These are phyloP conservation scores for Chlamydomonas schloesseri DNA, from an alignment of 139 green algal genomes.

Conservation along the genomic window DNA sequence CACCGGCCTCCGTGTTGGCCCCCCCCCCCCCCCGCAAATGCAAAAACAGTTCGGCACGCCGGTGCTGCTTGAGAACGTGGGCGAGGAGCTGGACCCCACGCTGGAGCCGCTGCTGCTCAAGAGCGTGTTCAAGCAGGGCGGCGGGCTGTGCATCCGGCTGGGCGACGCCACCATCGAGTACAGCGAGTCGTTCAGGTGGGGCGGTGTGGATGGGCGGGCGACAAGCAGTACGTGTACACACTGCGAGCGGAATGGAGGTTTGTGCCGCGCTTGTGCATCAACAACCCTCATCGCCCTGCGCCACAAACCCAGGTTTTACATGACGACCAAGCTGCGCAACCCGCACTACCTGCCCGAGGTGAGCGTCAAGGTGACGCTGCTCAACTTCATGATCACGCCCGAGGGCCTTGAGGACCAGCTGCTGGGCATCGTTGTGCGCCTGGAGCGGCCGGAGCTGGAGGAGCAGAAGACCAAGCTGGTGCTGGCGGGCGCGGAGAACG, in stretches of 20 bases:
- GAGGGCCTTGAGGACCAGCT: slow-evolving; percentile 91
- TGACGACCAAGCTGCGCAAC: slow-evolving; percentile 87
- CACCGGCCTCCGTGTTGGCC: too few relatives aligned
- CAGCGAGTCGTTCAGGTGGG: slow-evolving; percentile 70
- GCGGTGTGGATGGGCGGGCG: too few relatives aligned
- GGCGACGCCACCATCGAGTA: slow-evolving; percentile 84
- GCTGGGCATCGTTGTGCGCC: slow-evolving; percentile 84
- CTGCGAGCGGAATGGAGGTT: too few relatives aligned
- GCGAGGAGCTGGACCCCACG: slow-evolving; percentile 81
- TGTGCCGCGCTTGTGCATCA: too few relatives aligned
- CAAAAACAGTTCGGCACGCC: slow-evolving; percentile 75
- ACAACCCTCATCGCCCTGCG: neutral
- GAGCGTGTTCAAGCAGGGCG: slow-evolving; percentile 75
- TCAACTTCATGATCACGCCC: slow-evolving; percentile 86
- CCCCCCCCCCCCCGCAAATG: too few relatives aligned
- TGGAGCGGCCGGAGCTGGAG: slow-evolving; percentile 82
- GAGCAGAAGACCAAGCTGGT: slow-evolving; percentile 79
- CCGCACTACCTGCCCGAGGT: slow-evolving; percentile 88
- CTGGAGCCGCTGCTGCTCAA: slow-evolving; percentile 86
- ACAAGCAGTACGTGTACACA: too few relatives aligned
- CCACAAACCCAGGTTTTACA: slow-evolving; percentile 70
- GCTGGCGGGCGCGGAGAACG: slow-evolving; percentile 75
- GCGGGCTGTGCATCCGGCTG: slow-evolving; percentile 72
- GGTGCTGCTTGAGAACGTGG: slow-evolving; percentile 82
- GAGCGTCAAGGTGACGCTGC: slow-evolving; percentile 79